Percentiles rank a stretch among this genome's conserved stretches.
Evolutionary conservation across 768 basidiomycete species (phyloP).

Genomic region (Kwoniella europaea): DNA sequence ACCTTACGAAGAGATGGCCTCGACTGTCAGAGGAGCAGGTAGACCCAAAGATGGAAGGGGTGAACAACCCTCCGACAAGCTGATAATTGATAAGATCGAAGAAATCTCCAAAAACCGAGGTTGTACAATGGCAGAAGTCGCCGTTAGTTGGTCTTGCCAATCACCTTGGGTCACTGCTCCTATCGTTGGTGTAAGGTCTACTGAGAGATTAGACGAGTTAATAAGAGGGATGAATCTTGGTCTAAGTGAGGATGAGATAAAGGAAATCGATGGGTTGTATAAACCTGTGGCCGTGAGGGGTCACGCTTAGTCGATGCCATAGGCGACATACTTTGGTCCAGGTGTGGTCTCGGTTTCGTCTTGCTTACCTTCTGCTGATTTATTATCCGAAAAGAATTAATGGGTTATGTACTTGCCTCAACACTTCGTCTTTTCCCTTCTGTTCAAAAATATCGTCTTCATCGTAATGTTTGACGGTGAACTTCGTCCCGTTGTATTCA

Average conservation of each 20-base stretch:
- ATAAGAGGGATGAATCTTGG: slow-evolving; percentile 63
- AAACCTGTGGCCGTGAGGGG: slow-evolving; percentile 51
- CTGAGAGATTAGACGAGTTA: slow-evolving; percentile 65
- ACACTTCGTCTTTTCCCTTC: no score
- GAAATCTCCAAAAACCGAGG: slow-evolving; percentile 65
- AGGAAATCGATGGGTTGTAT: slow-evolving; percentile 67
- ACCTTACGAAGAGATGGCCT: slow-evolving; percentile 61
- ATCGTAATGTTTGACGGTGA: no score
- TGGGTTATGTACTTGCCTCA: no score
- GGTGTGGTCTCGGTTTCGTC: background rate
- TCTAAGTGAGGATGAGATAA: slow-evolving; percentile 66
- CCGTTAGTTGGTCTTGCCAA: slow-evolving; percentile 64
- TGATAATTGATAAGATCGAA: slow-evolving; percentile 62
- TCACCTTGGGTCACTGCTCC: slow-evolving; percentile 66
- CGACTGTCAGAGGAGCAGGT: slow-evolving; percentile 19
- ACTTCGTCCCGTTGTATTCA: no score
- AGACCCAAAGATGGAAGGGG: slow-evolving; percentile 24
- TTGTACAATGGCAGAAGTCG: slow-evolving; percentile 65
- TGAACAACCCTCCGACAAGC: slow-evolving; percentile 27
- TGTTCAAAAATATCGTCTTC: no score
- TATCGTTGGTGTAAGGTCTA: slow-evolving; percentile 66
- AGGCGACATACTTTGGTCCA: background rate
- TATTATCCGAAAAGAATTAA: no score
- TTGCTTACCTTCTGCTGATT: background rate
- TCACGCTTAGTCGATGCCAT: slow-evolving; percentile 22